phyloP scores from a whole-genome alignment of 495 filamentous ascomycete genomes.

The Tetracladium setigerum region DNA sequence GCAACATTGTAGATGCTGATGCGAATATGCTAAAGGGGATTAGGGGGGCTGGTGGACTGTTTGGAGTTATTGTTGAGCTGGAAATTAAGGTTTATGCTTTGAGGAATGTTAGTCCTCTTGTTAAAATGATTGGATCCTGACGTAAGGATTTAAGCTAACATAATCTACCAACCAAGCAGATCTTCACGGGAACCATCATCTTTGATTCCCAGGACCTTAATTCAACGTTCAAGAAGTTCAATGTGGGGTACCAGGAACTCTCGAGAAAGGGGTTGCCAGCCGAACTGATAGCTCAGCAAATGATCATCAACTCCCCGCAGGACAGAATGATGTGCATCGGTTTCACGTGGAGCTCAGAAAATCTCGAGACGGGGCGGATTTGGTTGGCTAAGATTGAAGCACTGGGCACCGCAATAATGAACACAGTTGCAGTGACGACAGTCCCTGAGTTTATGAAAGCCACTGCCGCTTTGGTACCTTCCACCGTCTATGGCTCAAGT shows the following conservation, averaged over 20 bases:
- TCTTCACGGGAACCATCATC: slow-evolving; percentile 28
- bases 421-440: slow-evolving; percentile 24
- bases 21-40: slow-evolving; percentile 28
- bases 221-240: slow-evolving; percentile 19
- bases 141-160: neutral
- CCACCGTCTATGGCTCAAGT: slow-evolving; percentile 16
- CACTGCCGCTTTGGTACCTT: slow-evolving; percentile 15
- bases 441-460: slow-evolving; percentile 17
- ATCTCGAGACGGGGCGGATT: slow-evolving; percentile 21
- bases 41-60: slow-evolving; percentile 31
- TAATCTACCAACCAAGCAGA: slow-evolving; percentile 7
- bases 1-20: slow-evolving; percentile 27
- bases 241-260: slow-evolving; percentile 19
- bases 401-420: slow-evolving; percentile 21
- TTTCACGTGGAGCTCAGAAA: slow-evolving; percentile 27
- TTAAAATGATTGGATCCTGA: neutral
- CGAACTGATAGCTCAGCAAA: slow-evolving; percentile 24
- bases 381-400: slow-evolving; percentile 26
- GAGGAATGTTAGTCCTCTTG: slow-evolving; percentile 21
- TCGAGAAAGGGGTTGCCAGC: slow-evolving; percentile 18
- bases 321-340: slow-evolving; percentile 19
- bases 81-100: slow-evolving; percentile 30
- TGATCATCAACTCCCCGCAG: slow-evolving; percentile 18
- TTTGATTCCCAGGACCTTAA: slow-evolving; percentile 25
- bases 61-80: slow-evolving; percentile 34